Conservation (phyloP, 1,139 yeast species). For the Debaryomycetaceae sp. region DNA sequence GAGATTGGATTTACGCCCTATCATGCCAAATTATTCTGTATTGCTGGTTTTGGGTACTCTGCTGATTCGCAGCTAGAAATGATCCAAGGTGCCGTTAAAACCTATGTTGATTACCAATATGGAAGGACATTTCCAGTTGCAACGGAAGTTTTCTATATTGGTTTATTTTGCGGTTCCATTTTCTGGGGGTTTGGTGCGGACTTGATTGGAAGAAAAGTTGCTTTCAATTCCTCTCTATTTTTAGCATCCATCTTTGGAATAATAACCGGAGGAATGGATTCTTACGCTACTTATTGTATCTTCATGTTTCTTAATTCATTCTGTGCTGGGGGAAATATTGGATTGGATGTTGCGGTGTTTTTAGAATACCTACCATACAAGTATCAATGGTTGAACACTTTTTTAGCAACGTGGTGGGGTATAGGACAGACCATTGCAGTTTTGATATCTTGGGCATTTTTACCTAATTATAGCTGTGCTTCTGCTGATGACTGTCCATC, state of each 20-base stretch:
- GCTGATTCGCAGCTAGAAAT: slow-evolving; percentile 57
- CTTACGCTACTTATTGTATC: slow-evolving; percentile 46
- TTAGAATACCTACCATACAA: slow-evolving; percentile 55
- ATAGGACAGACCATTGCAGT: slow-evolving; percentile 57
- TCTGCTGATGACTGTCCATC: slow-evolving; percentile 41
- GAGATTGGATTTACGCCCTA: slow-evolving; percentile 37
- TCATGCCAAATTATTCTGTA: slow-evolving; percentile 33
- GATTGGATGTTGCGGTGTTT: slow-evolving; percentile 57
- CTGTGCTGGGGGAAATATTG: slow-evolving; percentile 60
- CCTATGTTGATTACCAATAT: slow-evolving; percentile 41
- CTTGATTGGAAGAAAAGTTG: slow-evolving; percentile 55
- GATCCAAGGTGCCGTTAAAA: slow-evolving; percentile 35
- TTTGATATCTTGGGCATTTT: slow-evolving; percentile 55
- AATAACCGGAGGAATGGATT: slow-evolving; percentile 49
- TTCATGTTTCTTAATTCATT: slow-evolving; percentile 45
- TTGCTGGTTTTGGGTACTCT: slow-evolving; percentile 63
- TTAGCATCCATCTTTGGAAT: slow-evolving; percentile 50
- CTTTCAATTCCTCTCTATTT: slow-evolving; percentile 51
- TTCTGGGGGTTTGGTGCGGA: slow-evolving; percentile 61
- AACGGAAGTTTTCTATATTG: slow-evolving; percentile 31
- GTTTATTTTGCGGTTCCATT: slow-evolving; percentile 54
- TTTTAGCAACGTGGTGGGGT: slow-evolving; percentile 63
- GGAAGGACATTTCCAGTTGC: slow-evolving; percentile 30
- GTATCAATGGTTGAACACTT: slow-evolving; percentile 51
- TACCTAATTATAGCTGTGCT: slow-evolving; percentile 47